phyloP scores from a whole-genome alignment of 768 basidiomycete species.

The Mycena vulgaris region DNA sequence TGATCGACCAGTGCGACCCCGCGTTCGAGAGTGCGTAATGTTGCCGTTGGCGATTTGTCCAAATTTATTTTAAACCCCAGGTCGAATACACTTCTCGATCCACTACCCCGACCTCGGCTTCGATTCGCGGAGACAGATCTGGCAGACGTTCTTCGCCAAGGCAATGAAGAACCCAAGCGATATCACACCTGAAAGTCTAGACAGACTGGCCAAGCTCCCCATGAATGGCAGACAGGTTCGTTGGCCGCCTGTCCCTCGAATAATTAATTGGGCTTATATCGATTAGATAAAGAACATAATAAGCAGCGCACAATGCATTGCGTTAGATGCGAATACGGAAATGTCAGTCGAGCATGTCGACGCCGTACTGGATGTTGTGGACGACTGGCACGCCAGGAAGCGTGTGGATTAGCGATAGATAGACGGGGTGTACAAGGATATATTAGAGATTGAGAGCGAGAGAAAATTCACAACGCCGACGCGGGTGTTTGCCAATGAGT shows the following conservation, averaged over 20 bases:
- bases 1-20: slow-evolving; percentile 46
- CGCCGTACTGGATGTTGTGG: slow-evolving; percentile 40
- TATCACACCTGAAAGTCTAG: slow-evolving; percentile 39
- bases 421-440: no score
- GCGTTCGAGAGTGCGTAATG: slow-evolving; percentile 50
- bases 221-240: slow-evolving; percentile 51
- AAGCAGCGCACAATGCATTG: slow-evolving; percentile 46
- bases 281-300: slow-evolving; percentile 48
- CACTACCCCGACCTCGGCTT: slow-evolving; percentile 49
- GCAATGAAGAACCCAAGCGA: slow-evolving; percentile 8
- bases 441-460: no score
- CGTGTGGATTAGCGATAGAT: no score
- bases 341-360: slow-evolving; percentile 41
- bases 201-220: slow-evolving; percentile 36
- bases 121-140: slow-evolving; percentile 45
- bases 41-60: background rate
- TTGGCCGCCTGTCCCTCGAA: background rate
- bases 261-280: background rate
- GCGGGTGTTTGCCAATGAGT: no score
- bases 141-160: slow-evolving; percentile 47
- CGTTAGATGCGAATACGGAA: slow-evolving; percentile 31
- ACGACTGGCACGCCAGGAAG: slow-evolving; percentile 39
- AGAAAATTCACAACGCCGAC: no score
- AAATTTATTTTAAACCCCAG: slow-evolving; percentile 25
- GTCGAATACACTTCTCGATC: slow-evolving; percentile 53